Conservation (phyloP, 1,284 basidiomycete species). For the Fomitopsis palustris region DNA sequence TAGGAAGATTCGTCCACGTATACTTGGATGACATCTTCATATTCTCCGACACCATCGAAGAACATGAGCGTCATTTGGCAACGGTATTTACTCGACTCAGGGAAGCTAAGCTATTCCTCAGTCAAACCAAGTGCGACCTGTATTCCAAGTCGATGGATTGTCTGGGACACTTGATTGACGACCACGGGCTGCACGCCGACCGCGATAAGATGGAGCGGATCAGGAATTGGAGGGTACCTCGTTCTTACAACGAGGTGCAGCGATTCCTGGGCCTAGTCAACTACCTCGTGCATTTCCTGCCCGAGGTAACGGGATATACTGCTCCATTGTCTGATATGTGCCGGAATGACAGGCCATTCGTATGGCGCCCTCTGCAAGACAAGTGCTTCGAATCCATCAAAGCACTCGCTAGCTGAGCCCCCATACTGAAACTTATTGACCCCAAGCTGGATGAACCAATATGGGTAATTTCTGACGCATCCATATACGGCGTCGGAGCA, state of each 20-base stretch:
- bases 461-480: slow-evolving; percentile 41
- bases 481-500: slow-evolving; percentile 29
- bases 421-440: slow-evolving; percentile 32
- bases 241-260: slow-evolving; percentile 33
- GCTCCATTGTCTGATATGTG: slow-evolving; percentile 15
- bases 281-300: slow-evolving; percentile 34
- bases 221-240: slow-evolving; percentile 22
- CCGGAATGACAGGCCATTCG: slow-evolving; percentile 13
- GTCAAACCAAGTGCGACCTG: slow-evolving; percentile 17
- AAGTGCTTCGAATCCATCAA: slow-evolving; percentile 35
- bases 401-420: slow-evolving; percentile 23
- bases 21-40: slow-evolving; percentile 36
- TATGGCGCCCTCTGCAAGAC: slow-evolving; percentile 29
- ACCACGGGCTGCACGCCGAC: slow-evolving; percentile 26
- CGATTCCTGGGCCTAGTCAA: slow-evolving; percentile 37
- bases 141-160: slow-evolving; percentile 21
- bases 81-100: slow-evolving; percentile 25
- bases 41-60: slow-evolving; percentile 21
- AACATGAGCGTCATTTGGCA: slow-evolving; percentile 27
- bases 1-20: slow-evolving; percentile 26
- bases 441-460: slow-evolving; percentile 28
- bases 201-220: slow-evolving; percentile 22
- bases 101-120: too few species aligned
- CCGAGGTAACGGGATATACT: slow-evolving; percentile 31
- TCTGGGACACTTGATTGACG: slow-evolving; percentile 28